Conservation (phyloP, 352 stramenopile species). For the Globisporangium barbulae region DNA sequence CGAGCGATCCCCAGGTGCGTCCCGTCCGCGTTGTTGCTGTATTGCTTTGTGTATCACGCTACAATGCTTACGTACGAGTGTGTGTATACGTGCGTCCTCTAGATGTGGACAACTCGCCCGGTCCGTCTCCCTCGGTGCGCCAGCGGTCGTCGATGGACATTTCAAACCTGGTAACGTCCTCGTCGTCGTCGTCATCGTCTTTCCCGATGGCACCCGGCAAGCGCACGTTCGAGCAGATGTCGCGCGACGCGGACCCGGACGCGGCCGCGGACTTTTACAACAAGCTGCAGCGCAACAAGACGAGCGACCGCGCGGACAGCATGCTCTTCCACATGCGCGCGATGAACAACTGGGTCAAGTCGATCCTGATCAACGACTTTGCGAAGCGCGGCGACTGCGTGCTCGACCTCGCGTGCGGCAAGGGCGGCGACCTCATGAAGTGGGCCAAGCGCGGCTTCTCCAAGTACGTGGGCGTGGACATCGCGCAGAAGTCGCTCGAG, state of each 20-base stretch:
- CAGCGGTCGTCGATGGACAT: conserved; percentile 45
- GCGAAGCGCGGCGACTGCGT: conserved; percentile 84
- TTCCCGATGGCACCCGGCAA: conserved; percentile 25
- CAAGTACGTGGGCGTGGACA: conserved; percentile 97
- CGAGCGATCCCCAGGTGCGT: conserved; percentile 32
- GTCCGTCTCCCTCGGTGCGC: conserved; percentile 10
- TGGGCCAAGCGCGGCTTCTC: conserved; percentile 91
- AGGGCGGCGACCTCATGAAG: conserved; percentile 98
- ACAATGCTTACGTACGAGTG: background rate
- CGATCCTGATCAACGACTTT: conserved; percentile 92
- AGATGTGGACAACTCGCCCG: conserved; percentile 19
- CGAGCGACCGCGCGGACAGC: conserved; percentile 80
- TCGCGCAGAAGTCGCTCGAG: conserved; percentile 95
- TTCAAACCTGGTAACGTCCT: conserved; percentile 45
- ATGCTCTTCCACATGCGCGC: conserved; percentile 96
- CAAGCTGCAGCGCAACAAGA: conserved; percentile 68
- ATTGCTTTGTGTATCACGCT: background rate
- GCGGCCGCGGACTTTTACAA: conserved; percentile 84
- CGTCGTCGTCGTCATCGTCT: conserved; percentile 17
- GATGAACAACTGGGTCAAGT: conserved; percentile 99
- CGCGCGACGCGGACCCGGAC: conserved; percentile 53
- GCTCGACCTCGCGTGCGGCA: conserved; percentile 97
- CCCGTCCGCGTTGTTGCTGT: background rate
- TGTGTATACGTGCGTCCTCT: conserved; percentile 1
- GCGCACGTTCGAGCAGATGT: conserved; percentile 51